Evolutionary conservation across 2,329 filamentous ascomycete species (phyloP), one percentile per base, ranked within the genome.

Genomic region (Coleophoma cylindrospora): DNA sequence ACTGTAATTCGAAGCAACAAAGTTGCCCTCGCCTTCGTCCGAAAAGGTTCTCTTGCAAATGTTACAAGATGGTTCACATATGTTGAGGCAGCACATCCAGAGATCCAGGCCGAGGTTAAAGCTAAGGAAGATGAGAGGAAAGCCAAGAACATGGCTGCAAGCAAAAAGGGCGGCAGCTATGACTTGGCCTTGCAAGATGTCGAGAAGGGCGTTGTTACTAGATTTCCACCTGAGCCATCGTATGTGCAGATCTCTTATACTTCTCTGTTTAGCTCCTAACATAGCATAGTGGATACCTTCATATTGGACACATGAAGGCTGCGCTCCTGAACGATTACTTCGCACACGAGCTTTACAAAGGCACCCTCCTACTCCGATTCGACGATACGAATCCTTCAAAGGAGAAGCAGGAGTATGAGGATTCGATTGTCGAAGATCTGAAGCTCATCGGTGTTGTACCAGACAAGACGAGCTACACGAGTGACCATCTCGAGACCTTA

Each of bases 321-420:
- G 91, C 91, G 6, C 78, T 95, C 49, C 82, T 97, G 50, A 96
- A 94, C 73, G 91, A 97, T 68, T 97, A 95, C 77, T 97, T 97
- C 61, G 92, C 91, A 41, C 91, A 96, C 69, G 86, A 91, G 67
- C 88, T 90, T 61, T 95, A 95, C 76, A 85, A 92, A 53, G 94
- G 94, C 63, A 95, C 87, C 62, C 77, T 99, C 61, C 84, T 95
- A 52, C 81, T 97, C 45, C 88, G 94, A 53, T 94, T 99, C 64
- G 94, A 99, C 66, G 94, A 99, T 66, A 99, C 94, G 50, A 99
- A 99, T 71, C 94, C 94, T 8, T 85, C 87, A 53, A 97, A 97
- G 69, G 94, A 99, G 77, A 96, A 95, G 75, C 84, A 92, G 67
- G 94, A 97, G 73, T 99, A 86, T 68, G 86, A 97, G 67, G 91